phyloP scores from a whole-genome alignment of 345 rosid genomes.

The Schrenkiella parvula region DNA sequence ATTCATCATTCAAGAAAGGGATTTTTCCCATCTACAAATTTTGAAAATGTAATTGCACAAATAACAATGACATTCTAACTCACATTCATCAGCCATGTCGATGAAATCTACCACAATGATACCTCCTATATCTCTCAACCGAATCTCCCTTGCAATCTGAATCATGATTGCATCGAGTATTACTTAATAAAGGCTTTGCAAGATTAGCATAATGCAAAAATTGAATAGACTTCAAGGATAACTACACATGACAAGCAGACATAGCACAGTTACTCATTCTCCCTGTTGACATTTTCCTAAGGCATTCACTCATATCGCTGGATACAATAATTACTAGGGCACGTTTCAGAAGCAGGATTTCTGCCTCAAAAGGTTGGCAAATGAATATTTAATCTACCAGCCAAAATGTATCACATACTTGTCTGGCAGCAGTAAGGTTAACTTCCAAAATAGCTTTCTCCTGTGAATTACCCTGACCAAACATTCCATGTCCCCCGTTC shows the following conservation, averaged over 20 bases:
- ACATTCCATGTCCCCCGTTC: conserved; percentile 96
- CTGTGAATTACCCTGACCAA: conserved; percentile 84
- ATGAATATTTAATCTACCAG: conserved; percentile 1
- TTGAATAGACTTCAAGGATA: conserved; percentile 4
- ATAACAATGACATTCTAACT: conserved; percentile 37
- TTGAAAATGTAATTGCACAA: not conserved
- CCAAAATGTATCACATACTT: conserved; percentile 45
- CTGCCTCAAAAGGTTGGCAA: not conserved
- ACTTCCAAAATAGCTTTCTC: conserved; percentile 91
- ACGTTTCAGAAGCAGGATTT: not conserved
- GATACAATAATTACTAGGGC: not conserved
- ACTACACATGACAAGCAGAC: not conserved
- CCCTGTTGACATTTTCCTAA: not conserved
- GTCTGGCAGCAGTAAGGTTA: conserved; percentile 90
- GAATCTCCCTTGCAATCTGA: conserved; percentile 96
- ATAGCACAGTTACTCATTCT: conserved; percentile 7
- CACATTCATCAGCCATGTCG: conserved; percentile 91
- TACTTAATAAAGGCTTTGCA: not conserved
- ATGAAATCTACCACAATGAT: conserved; percentile 98
- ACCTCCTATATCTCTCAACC: conserved; percentile 94
- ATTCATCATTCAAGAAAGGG: not conserved
- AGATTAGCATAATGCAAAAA: conserved; percentile 12
- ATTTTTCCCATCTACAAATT: not conserved
- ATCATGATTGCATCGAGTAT: conserved; percentile 14
- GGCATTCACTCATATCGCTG: not conserved